phyloP scores from a whole-genome alignment of 306 rosid species.

The Inga leiocalycina region DNA sequence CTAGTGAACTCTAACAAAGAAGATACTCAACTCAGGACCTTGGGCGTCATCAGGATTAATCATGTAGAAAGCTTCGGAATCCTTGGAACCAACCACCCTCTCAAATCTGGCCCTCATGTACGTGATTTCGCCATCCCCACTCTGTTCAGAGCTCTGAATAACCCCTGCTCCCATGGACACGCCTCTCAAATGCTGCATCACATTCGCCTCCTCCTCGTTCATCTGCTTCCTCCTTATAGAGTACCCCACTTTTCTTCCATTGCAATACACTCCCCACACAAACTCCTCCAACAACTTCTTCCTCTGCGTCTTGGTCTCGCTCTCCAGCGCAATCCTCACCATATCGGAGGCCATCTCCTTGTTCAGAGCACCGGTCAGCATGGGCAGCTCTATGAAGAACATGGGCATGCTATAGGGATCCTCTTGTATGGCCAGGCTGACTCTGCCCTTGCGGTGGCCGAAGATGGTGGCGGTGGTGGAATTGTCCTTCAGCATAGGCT shows the following conservation, averaged over 20 bases:
- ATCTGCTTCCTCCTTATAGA: constrained; percentile 76
- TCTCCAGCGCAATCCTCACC: constrained; percentile 88
- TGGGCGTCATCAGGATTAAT: constrained; percentile 84
- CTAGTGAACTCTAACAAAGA: constrained; percentile 77
- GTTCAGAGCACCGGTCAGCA: constrained; percentile 68
- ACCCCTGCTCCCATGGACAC: constrained; percentile 99
- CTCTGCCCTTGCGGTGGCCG: constrained; percentile 85
- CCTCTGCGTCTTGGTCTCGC: constrained; percentile 74
- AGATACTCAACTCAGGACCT: constrained; percentile 86
- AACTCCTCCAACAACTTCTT: constrained; percentile 85
- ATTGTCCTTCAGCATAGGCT: constrained; percentile 75
- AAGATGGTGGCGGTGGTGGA: constrained; percentile 90
- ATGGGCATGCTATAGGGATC: constrained; percentile 88
- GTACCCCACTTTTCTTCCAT: constrained; percentile 86
- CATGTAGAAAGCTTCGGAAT: constrained; percentile 87
- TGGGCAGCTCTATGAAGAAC: constrained; percentile 82
- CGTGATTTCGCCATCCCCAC: constrained; percentile 76
- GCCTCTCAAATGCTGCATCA: constrained; percentile 89
- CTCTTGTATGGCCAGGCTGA: constrained; percentile 86
- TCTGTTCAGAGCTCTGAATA: constrained; percentile 41
- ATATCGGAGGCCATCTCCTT: constrained; percentile 87
- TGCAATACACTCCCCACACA: constrained; percentile 93
- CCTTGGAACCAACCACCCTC: constrained; percentile 85
- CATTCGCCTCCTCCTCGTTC: constrained; percentile 86
- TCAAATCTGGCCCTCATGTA: constrained; percentile 89